These are phyloP conservation scores for Fusarium verrucosum DNA, from an alignment of 2,329 filamentous ascomycete genomes.

Conservation along the genomic window DNA sequence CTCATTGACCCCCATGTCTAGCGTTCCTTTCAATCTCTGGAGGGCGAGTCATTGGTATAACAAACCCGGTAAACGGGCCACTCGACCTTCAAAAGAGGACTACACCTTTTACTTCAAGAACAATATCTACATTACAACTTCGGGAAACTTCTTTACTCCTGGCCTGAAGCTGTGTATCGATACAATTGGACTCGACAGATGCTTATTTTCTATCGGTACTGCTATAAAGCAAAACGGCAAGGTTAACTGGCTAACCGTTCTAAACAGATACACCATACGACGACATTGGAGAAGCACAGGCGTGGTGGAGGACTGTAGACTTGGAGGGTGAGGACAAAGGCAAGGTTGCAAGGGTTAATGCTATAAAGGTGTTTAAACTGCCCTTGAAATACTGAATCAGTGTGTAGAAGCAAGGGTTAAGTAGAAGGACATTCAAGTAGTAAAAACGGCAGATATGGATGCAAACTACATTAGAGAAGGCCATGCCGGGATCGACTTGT, in stretches of 20 bases:
- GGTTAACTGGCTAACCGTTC: too few species aligned
- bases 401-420: too few species aligned
- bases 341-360: not conserved
- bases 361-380: slow-evolving; percentile 14
- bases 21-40: slow-evolving; percentile 18
- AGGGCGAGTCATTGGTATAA: slow-evolving; percentile 17
- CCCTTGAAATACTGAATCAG: not conserved
- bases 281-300: slow-evolving; percentile 5
- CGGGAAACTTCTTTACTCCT: slow-evolving; percentile 12
- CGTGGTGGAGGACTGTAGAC: slow-evolving; percentile 13
- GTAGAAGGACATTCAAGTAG: too few species aligned
- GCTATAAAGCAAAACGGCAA: too few species aligned
- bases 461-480: too few species aligned
- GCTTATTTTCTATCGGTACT: slow-evolving; percentile 21
- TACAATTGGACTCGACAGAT: not conserved
- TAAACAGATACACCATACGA: slow-evolving; percentile 10
- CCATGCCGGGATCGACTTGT: too few species aligned
- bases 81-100: slow-evolving; percentile 5
- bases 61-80: not conserved
- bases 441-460: too few species aligned
- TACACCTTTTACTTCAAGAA: slow-evolving; percentile 10
- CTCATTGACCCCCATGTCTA: not conserved
- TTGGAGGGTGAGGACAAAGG: not conserved
- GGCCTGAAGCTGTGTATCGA: slow-evolving; percentile 4
- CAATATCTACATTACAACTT: slow-evolving; percentile 18